Base-by-base conservation (phyloP, 2,329 filamentous ascomycete species). In the Colletotrichum sp. region DNA sequence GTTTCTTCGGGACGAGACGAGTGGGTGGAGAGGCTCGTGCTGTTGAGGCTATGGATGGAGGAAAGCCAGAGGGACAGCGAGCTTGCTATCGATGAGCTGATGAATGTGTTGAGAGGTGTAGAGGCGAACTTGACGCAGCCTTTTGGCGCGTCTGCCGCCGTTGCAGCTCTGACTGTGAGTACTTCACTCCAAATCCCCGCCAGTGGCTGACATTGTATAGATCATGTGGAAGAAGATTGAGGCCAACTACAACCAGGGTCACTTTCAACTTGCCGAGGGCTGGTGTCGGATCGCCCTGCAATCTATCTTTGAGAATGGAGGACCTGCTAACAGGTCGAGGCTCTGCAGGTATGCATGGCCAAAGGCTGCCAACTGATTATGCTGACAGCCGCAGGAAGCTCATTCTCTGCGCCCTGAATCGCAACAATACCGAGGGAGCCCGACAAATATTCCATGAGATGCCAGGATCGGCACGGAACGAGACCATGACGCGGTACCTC, bases 141-240 rank as follows among this genome's bases (percentile, higher is more conserved):
- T 1, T 82, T 98, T 6, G 87, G 90, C 26, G 84, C 90, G 6
- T 89, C 91, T 77, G 92, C 92, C 8, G 92, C 94, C 15, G 91
- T 92, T 77, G 93, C 93, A 39, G 90, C 91, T 8, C 93, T 95
- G 79, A 94, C 92, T 39, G 92, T 94, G 81, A 79, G 90, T 83
- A 18, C 8, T 26, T 36, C 10, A 10, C 4, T 2, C 1, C 16
- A 34, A 28, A 13, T 21, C 24, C 8, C n/a, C n/a, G 0, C 0
- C 26, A 32, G 26, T 21, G 8, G 49, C 77, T 80, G 34, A 80
- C 80, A 77, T 26, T 16, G 32, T 26, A 13, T 76, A 96, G 94
- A 83, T 98, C 5, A 85, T 98, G 5, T 98, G 96, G 95, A 97
- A 95, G 84, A 90, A 89, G 30, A 87, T 95, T n/a, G 94, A 96